Evolutionary conservation across 2,329 filamentous ascomycete species (phyloP).

Genomic region (Stenocarpella maydis): DNA sequence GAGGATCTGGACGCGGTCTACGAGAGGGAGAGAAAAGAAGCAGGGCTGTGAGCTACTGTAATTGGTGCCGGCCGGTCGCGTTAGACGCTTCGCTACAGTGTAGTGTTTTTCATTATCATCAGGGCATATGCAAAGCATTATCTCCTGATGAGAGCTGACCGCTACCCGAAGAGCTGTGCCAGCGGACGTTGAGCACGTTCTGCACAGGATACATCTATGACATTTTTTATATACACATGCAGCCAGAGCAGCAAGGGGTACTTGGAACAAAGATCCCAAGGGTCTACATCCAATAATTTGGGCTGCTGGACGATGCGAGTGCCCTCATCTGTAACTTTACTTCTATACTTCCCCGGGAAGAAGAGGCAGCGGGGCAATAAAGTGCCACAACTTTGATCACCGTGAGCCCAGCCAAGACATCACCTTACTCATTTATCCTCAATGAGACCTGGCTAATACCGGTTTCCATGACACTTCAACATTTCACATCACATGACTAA

Average conservation of each 20-base stretch:
- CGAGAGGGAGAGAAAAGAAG: slow-evolving; percentile 21
- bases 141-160: accelerated
- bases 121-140: neutral
- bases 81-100: too few relatives aligned
- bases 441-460: neutral
- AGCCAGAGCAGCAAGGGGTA: neutral
- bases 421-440: too few relatives aligned
- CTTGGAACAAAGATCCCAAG: neutral
- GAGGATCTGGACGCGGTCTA: slow-evolving; percentile 44
- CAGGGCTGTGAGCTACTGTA: neutral
- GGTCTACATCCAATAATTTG: neutral
- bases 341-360: neutral
- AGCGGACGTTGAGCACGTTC: too few relatives aligned
- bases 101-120: neutral
- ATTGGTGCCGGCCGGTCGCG: neutral
- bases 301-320: neutral
- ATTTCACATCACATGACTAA: neutral
- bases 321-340: too few relatives aligned
- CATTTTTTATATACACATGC: too few relatives aligned
- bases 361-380: neutral
- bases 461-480: neutral
- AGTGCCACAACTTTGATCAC: neutral
- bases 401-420: neutral
- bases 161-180: too few relatives aligned
- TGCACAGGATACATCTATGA: neutral